Percentiles rank a stretch among this genome's conserved stretches.
Conservation (phyloP, 257 asterid species). For the Gynochthodes officinalis region DNA sequence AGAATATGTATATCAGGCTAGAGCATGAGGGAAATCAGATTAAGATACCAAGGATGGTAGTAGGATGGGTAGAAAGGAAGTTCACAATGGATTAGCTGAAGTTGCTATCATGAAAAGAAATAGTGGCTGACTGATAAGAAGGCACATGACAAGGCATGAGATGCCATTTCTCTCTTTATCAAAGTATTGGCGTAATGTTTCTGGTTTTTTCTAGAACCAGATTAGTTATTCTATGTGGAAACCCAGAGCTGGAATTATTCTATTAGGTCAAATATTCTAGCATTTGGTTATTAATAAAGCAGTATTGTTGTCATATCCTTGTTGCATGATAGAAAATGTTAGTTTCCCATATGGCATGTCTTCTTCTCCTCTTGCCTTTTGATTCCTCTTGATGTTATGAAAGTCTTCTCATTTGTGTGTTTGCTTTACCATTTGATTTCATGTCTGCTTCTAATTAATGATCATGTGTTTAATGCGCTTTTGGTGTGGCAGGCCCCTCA, state of each 20-base stretch:
- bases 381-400: background rate
- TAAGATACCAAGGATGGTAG: background rate
- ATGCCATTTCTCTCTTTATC: background rate
- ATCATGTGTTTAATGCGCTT: constrained; percentile 9
- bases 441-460: background rate
- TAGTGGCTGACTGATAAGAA: background rate
- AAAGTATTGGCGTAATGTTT: background rate
- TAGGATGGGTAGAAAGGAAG: constrained; percentile 4
- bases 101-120: background rate
- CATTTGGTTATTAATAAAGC: background rate
- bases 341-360: background rate
- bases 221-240: background rate
- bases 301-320: background rate
- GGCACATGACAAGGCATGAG: background rate
- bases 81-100: background rate
- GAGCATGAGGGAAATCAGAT: background rate
- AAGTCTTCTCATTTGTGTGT: background rate
- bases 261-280: background rate
- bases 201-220: background rate
- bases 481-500: constrained; percentile 59
- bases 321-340: background rate
- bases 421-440: background rate
- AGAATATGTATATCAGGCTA: background rate
- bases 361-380: background rate
- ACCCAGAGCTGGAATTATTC: background rate